phyloP scores from a whole-genome alignment of 2,329 filamentous ascomycete genomes.

The Didymella pinodella region DNA sequence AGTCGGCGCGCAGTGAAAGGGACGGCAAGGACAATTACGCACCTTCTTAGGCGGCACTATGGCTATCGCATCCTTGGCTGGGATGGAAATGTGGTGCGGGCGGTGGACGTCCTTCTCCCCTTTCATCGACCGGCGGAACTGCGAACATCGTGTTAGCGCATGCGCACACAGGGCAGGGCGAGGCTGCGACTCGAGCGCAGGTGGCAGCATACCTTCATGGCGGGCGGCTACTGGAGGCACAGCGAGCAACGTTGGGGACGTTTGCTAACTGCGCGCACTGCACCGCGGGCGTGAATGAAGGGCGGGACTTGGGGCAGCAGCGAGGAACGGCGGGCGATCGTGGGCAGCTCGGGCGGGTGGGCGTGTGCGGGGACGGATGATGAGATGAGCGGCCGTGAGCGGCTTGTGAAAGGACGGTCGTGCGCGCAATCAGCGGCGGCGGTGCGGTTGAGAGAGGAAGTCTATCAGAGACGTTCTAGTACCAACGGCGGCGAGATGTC shows the following conservation, averaged over 20 bases:
- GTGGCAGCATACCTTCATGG: slow-evolving; percentile 32
- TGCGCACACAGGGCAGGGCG: slow-evolving; percentile 24
- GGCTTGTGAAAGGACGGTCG: slow-evolving; percentile 19
- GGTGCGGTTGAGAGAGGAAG: not conserved
- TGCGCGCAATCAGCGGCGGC: slow-evolving; percentile 21
- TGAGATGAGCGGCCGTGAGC: slow-evolving; percentile 25
- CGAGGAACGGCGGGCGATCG: slow-evolving; percentile 21
- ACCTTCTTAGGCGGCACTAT: slow-evolving; percentile 96
- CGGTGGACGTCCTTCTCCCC: slow-evolving; percentile 77
- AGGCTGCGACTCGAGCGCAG: slow-evolving; percentile 30
- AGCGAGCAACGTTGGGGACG: slow-evolving; percentile 11
- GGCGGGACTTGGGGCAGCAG: slow-evolving; percentile 24
- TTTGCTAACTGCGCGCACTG: slow-evolving; percentile 23
- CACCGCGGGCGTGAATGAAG: slow-evolving; percentile 21
- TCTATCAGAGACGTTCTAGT: slow-evolving; percentile 4
- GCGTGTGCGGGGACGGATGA: slow-evolving; percentile 29
- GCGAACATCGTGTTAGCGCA: slow-evolving; percentile 35
- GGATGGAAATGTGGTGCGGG: slow-evolving; percentile 76
- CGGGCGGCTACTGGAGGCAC: slow-evolving; percentile 12
- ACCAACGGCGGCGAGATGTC: slow-evolving; percentile 20
- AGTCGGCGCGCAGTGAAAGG: slow-evolving; percentile 6
- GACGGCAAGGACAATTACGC: slow-evolving; percentile 24
- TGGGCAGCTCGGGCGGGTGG: slow-evolving; percentile 26
- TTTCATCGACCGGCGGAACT: slow-evolving; percentile 86
- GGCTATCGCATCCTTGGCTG: slow-evolving; percentile 83